phyloP scores from a whole-genome alignment of 768 basidiomycete genomes.

The Myochromella boudieri region DNA sequence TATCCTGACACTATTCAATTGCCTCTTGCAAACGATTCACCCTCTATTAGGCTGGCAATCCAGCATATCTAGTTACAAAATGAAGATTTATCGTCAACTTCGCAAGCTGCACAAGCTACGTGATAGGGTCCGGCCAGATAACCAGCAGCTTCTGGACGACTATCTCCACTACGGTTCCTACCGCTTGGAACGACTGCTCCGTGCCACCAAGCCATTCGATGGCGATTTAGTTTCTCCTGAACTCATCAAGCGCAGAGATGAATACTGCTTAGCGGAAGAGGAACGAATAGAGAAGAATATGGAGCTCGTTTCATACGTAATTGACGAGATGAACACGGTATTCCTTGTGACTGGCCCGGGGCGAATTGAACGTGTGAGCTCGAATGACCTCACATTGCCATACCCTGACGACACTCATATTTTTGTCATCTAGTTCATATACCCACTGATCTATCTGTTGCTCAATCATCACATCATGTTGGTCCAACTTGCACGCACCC shows the following conservation, averaged over 20 bases:
- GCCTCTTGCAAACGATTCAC: too few relatives aligned
- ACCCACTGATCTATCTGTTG: slow-evolving; percentile 5
- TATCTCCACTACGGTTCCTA: not conserved
- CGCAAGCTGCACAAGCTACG: not conserved
- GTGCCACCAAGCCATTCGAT: not conserved
- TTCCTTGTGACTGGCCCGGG: not conserved
- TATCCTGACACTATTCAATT: not conserved
- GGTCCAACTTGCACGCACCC: slow-evolving; percentile 1
- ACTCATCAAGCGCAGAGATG: not conserved
- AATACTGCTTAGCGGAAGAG: not conserved
- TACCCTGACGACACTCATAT: not conserved
- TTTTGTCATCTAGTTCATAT: slow-evolving; percentile 1
- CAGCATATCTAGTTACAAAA: not conserved
- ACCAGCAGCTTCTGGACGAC: not conserved
- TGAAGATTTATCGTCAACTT: not conserved
- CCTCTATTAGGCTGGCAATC: not conserved
- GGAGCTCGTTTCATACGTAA: not conserved
- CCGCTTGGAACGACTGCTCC: not conserved
- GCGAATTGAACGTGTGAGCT: not conserved
- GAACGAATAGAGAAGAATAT: not conserved
- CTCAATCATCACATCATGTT: not conserved
- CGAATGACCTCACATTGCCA: not conserved
- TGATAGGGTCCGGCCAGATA: not conserved
- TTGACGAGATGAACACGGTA: not conserved
- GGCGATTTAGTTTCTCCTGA: not conserved